Evolutionary conservation across 495 filamentous ascomycete genomes (phyloP), one percentile per base, ranked within the genome.

Genomic region (Talaromyces adpressus): DNA sequence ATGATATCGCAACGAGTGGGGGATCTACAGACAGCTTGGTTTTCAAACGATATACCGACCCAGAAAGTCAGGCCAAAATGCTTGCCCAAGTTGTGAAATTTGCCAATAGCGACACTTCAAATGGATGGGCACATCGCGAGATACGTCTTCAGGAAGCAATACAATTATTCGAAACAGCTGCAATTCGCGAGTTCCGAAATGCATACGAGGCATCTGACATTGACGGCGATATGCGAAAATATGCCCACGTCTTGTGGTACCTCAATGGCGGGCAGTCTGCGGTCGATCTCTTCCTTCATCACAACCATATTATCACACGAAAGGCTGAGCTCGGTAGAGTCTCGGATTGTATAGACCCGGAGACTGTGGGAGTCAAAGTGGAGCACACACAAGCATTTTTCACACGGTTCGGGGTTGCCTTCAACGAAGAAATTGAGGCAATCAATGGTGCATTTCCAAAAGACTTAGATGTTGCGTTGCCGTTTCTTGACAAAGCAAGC

Each of bases 121-220:
- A 87, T 60, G 93, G 90, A 6, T 94, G 88, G 84, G 71, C 77
- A 61, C 78, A 86, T 65, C 77, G 94, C 20, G 80, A 88, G 63
- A 84, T 86, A 61, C 87, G 87, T 66, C 74, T 99, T 29, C 80
- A 85, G 20, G 77, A 76, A n/a, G 91, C 94, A 79, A 81, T 89
- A 51, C 82, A 82, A 27, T 89, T 93, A 67, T 98, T 99, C 68
- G 93, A 98, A 74, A 92, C 87, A 62, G 91, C 92, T 3, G 93
- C 93, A 7, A 75, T 96, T 59, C 83, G 89, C 59, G 93, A 98
- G 73, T 98, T 98, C 69, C 90, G 96, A 71, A 89, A 89, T 65
- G 95, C 90, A 4, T 92, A 92, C 65, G 91, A 95, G 71, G 85
- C 85, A n/a, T 88, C 87, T 71, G 93, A 99, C 74, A 85, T 95